Evolutionary conservation across 2,329 filamentous ascomycete genomes (phyloP).

Genomic region (Colletotrichum simmondsii): DNA sequence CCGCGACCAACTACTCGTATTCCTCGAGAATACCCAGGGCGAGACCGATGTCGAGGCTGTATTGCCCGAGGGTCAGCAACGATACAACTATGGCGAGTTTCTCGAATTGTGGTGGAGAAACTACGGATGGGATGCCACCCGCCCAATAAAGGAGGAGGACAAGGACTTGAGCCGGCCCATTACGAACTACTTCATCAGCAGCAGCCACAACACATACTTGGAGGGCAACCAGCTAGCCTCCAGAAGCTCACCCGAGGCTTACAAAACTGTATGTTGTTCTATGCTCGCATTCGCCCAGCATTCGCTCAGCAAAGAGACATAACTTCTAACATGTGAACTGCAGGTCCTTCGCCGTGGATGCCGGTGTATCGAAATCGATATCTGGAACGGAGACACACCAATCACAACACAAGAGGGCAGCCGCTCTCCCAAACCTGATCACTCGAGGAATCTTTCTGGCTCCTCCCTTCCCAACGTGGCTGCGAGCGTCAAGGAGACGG

Average conservation of each 20-base stretch:
- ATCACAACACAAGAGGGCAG: constrained; percentile 45
- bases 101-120: constrained; percentile 58
- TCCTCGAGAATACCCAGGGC: constrained; percentile 62
- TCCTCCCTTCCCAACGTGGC: constrained; percentile 58
- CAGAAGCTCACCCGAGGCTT: constrained; percentile 80
- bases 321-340: constrained; percentile 12
- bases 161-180: constrained; percentile 75
- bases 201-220: constrained; percentile 94
- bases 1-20: constrained; percentile 54
- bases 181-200: constrained; percentile 93
- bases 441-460: constrained; percentile 59
- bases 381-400: constrained; percentile 80
- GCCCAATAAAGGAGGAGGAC: constrained; percentile 51
- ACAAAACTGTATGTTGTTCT: constrained; percentile 72
- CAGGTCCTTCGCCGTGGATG: constrained; percentile 81
- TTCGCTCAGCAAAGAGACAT: background rate
- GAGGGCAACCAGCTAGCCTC: constrained; percentile 87
- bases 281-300: background rate
- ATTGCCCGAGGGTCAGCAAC: constrained; percentile 49
- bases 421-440: constrained; percentile 53
- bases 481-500: constrained; percentile 50
- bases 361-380: constrained; percentile 93
- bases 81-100: constrained; percentile 61
- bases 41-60: constrained; percentile 45
- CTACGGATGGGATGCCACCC: constrained; percentile 56